Evolutionary conservation across 331 rosid genomes (phyloP).

Genomic region (Acacia concinna): DNA sequence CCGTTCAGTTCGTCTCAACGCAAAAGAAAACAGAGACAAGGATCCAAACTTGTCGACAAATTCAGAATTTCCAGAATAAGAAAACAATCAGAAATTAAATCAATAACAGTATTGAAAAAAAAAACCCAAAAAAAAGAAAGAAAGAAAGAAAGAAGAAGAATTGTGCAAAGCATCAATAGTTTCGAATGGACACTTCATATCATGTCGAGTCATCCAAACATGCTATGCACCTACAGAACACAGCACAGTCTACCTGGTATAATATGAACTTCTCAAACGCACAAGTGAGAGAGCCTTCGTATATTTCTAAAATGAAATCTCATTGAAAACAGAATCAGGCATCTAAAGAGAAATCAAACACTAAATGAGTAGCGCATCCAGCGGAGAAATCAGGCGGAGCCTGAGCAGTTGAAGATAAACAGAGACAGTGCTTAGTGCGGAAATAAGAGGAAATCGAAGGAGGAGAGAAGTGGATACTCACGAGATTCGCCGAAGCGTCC

Average conservation of each 20-base stretch:
- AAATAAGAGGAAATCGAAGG: constrained; percentile 3
- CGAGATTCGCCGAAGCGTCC: constrained; percentile 39
- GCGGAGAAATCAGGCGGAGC: neutral
- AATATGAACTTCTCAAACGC: neutral
- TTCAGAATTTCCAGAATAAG: neutral
- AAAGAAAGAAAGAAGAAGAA: too few species aligned
- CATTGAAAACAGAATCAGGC: neutral
- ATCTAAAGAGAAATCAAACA: neutral
- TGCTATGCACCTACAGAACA: neutral
- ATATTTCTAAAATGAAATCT: neutral
- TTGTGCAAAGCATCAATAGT: neutral
- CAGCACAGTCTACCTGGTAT: neutral
- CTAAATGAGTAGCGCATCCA: neutral
- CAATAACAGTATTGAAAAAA: neutral
- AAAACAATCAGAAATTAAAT: neutral
- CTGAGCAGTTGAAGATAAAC: neutral
- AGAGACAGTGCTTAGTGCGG: neutral
- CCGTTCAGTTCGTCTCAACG: neutral
- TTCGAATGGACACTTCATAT: neutral
- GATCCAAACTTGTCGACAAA: neutral
- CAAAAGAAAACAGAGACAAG: neutral
- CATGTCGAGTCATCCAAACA: neutral
- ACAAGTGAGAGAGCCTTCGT: neutral
- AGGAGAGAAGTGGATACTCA: constrained; percentile 37
- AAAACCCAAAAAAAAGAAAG: neutral